Conservation (phyloP, 1,284 basidiomycete genomes). For the Thecaphora thlaspeos region DNA sequence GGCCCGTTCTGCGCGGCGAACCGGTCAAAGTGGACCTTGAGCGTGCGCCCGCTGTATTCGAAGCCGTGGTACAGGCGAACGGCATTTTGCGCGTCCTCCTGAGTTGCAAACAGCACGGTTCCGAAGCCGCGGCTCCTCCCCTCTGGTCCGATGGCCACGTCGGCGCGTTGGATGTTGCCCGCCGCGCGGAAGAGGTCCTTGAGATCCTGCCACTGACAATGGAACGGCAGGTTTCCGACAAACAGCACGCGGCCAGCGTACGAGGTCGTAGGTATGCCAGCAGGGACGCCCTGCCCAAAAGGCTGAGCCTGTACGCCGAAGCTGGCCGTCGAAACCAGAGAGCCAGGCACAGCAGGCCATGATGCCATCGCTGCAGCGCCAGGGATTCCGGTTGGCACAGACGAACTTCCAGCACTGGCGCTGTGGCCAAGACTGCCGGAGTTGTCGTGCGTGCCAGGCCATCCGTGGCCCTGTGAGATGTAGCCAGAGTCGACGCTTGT, state of each 20-base stretch:
- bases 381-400: constrained; percentile 35
- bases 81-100: constrained; percentile 85
- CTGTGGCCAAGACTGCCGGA: not conserved
- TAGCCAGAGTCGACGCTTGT: too few species aligned
- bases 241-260: constrained; percentile 55
- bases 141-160: constrained; percentile 86
- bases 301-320: constrained; percentile 31
- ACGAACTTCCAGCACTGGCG: constrained; percentile 17
- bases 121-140: constrained; percentile 90
- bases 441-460: too few species aligned
- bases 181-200: constrained; percentile 54
- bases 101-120: constrained; percentile 83
- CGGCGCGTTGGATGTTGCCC: constrained; percentile 82
- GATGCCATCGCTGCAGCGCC: constrained; percentile 33
- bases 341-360: constrained; percentile 23
- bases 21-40: constrained; percentile 80
- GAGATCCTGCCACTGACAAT: constrained; percentile 57
- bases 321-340: constrained; percentile 5
- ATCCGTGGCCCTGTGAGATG: too few species aligned
- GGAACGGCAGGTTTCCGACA: constrained; percentile 55
- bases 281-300: constrained; percentile 10
- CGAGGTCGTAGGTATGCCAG: constrained; percentile 27
- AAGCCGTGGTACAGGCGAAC: constrained; percentile 65
- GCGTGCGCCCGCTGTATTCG: constrained; percentile 77
- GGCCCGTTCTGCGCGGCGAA: constrained; percentile 39